phyloP scores from a whole-genome alignment of 2,329 filamentous ascomycete genomes.

The Pyrenophora seminiperda region DNA sequence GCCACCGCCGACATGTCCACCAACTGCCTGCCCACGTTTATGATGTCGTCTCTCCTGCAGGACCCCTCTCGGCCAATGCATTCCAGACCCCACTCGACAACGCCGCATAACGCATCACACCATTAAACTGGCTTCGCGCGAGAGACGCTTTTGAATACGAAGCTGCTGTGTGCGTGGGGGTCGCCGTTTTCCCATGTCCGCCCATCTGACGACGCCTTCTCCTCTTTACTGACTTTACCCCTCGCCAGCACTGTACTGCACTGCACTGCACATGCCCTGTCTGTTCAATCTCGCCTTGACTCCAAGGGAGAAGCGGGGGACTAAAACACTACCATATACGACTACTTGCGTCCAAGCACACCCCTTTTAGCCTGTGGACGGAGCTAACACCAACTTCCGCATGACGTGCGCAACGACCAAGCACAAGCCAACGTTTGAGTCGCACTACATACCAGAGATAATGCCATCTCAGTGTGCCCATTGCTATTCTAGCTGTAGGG shows the following conservation, averaged over 20 bases:
- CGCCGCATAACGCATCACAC: constrained; percentile 15
- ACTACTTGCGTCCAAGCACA: background rate
- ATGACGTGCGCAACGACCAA: no score
- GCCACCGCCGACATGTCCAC: constrained; percentile 1
- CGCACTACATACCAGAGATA: constrained; percentile 3
- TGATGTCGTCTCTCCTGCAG: constrained; percentile 4
- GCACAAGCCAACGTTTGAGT: background rate
- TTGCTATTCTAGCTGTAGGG: background rate
- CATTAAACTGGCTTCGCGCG: constrained; percentile 33
- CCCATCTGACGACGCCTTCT: constrained; percentile 6
- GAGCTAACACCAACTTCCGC: no score
- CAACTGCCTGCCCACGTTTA: background rate
- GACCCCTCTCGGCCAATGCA: constrained; percentile 17
- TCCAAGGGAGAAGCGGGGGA: constrained; percentile 4
- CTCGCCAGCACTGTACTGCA: constrained; percentile 40
- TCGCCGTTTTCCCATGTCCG: background rate
- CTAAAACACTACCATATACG: constrained; percentile 2
- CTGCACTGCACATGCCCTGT: no score
- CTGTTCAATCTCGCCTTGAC: background rate
- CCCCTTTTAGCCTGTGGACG: no score
- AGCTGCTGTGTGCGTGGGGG: constrained; percentile 17
- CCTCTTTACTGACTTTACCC: constrained; percentile 18
- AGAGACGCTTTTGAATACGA: constrained; percentile 23
- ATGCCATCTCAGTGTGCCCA: constrained; percentile 1
- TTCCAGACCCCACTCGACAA: constrained; percentile 20